A percentile compares a stretch with the other conserved stretches of the same genome.
Evolutionary conservation across 2,329 filamentous ascomycete species (phyloP).

Genomic region (Colletotrichum eleusines): DNA sequence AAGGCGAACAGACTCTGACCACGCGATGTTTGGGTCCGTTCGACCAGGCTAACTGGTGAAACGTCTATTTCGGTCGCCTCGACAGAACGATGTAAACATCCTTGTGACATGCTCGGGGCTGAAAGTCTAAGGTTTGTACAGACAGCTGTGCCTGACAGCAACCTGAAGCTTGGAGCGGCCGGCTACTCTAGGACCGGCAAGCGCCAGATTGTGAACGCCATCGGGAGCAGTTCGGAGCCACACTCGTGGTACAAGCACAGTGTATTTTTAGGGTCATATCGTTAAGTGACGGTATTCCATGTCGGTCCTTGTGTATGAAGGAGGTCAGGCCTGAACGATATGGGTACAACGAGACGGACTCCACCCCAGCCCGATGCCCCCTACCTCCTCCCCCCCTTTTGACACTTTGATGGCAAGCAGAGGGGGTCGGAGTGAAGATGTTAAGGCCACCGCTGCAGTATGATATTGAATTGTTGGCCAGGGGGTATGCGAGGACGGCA

Average conservation of each 20-base stretch:
- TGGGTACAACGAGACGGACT: constrained; percentile 35
- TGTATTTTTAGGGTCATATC: constrained; percentile 39
- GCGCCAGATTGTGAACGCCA: constrained; percentile 6
- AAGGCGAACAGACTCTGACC: constrained; percentile 40
- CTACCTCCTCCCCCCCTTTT: constrained; percentile 6
- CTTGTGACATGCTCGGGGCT: not conserved
- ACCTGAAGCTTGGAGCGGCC: constrained; percentile 31
- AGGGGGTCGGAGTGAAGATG: not conserved
- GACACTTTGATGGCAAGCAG: constrained; percentile 23
- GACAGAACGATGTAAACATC: not conserved
- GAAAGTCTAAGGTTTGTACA: constrained; percentile 4
- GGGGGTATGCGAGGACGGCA: not conserved
- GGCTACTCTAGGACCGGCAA: constrained; percentile 21
- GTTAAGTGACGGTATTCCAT: constrained; percentile 11
- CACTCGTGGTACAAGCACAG: constrained; percentile 19
- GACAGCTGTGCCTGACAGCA: constrained; percentile 18
- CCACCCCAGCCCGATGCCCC: constrained; percentile 22
- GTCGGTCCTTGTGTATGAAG: constrained; percentile 16
- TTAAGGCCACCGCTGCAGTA: not conserved
- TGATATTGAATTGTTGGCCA: not conserved
- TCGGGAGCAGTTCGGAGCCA: constrained; percentile 35
- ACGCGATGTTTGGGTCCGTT: constrained; percentile 36
- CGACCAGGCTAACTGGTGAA: constrained; percentile 14
- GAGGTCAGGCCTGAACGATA: constrained; percentile 22
- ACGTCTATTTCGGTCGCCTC: constrained; percentile 34